These are phyloP conservation scores for Cyberlindnera japonica DNA, from an alignment of 805 yeast genomes.

Conservation along the genomic window DNA sequence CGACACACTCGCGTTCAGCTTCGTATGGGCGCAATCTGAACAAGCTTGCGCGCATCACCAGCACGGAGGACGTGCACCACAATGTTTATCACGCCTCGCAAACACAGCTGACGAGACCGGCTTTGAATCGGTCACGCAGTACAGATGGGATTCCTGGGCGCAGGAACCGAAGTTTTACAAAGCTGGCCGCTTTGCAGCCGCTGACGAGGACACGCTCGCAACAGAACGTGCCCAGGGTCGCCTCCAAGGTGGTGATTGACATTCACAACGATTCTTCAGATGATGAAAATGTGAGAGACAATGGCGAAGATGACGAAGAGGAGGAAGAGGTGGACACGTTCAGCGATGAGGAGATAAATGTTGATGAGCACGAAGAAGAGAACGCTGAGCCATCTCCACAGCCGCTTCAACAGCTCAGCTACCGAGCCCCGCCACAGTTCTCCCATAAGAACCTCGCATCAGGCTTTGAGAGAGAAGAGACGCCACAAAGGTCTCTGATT, in stretches of 20 bases:
- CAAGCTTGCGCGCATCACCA: slow-evolving; percentile 21
- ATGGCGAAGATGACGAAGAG: slow-evolving; percentile 17
- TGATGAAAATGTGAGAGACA: slow-evolving; percentile 11
- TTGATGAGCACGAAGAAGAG: slow-evolving; percentile 6
- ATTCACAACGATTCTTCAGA: slow-evolving; percentile 16
- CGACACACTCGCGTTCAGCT: slow-evolving; percentile 24
- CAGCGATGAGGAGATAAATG: slow-evolving; percentile 19
- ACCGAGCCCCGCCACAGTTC: slow-evolving; percentile 25
- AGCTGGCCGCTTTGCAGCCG: slow-evolving; percentile 21
- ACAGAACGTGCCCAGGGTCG: slow-evolving; percentile 14
- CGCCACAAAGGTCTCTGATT: slow-evolving; percentile 12
- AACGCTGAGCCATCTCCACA: slow-evolving; percentile 1
- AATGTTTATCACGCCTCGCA: not conserved
- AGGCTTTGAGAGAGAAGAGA: not conserved
- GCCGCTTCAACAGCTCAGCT: slow-evolving; percentile 14
- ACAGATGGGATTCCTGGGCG: slow-evolving; percentile 20
- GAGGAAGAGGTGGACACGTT: slow-evolving; percentile 28
- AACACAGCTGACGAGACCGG: slow-evolving; percentile 18
- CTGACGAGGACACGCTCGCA: slow-evolving; percentile 23
- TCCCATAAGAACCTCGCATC: slow-evolving; percentile 18
- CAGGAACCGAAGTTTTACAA: slow-evolving; percentile 23
- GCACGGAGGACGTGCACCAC: slow-evolving; percentile 18
- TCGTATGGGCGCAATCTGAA: slow-evolving; percentile 27
- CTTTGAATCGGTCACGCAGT: slow-evolving; percentile 24
- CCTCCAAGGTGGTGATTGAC: slow-evolving; percentile 18